Evolutionary conservation across 305 asterid species (phyloP).

Genomic region (Andrographis paniculata): DNA sequence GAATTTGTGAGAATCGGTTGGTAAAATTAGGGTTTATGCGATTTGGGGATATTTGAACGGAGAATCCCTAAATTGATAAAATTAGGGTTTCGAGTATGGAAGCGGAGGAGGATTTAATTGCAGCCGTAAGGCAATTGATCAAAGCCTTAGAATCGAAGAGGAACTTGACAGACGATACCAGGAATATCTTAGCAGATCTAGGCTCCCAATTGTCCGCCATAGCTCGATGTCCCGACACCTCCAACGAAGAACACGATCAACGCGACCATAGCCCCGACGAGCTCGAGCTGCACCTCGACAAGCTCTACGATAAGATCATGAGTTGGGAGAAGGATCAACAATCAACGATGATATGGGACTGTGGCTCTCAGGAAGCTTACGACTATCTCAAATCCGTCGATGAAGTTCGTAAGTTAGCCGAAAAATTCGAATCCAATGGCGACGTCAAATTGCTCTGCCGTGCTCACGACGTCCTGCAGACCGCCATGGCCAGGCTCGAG

Average conservation of each 20-base stretch:
- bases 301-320: constrained; percentile 54
- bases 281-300: constrained; percentile 49
- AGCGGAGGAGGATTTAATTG: constrained; percentile 65
- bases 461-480: constrained; percentile 74
- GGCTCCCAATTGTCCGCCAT: constrained; percentile 52
- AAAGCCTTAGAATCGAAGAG: constrained; percentile 46
- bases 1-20: constrained; percentile 2
- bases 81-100: constrained; percentile 34
- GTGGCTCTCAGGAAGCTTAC: constrained; percentile 59
- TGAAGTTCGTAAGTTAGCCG: constrained; percentile 51
- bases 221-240: constrained; percentile 25
- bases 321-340: constrained; percentile 63
- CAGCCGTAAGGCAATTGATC: constrained; percentile 52
- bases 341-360: constrained; percentile 76
- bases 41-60: background rate
- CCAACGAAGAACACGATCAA: constrained; percentile 17
- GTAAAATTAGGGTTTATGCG: constrained; percentile 5
- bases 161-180: constrained; percentile 41
- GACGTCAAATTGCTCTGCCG: constrained; percentile 34
- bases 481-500: constrained; percentile 84
- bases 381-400: constrained; percentile 67
- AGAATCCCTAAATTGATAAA: constrained; percentile 8
- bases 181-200: constrained; percentile 64
- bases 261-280: constrained; percentile 34
- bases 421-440: constrained; percentile 44